Evolutionary conservation across 805 yeast genomes (phyloP).

Genomic region (Hanseniaspora valbyensis): DNA sequence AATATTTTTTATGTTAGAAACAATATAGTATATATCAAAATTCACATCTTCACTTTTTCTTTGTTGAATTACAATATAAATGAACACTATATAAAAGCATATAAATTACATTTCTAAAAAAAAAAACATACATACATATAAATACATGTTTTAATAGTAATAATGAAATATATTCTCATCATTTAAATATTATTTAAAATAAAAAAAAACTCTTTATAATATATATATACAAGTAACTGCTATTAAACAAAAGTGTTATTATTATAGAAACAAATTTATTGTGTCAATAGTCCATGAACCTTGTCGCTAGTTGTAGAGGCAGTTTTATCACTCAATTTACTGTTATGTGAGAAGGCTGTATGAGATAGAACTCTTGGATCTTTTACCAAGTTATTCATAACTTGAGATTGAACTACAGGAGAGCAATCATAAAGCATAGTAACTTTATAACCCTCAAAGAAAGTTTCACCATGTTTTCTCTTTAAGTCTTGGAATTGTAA

Average conservation of each 20-base stretch:
- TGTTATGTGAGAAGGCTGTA: neutral
- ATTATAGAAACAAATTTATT: neutral
- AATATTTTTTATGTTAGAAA: too few relatives aligned
- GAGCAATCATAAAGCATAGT: slow-evolving; percentile 78
- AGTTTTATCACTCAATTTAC: neutral
- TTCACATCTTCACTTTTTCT: too few relatives aligned
- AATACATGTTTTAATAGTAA: too few relatives aligned
- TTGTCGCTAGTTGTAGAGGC: slow-evolving; percentile 1
- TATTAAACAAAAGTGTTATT: neutral
- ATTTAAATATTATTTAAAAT: too few relatives aligned
- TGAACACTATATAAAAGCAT: too few relatives aligned
- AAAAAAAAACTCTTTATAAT: too few relatives aligned
- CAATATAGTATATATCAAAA: too few relatives aligned
- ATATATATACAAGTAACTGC: neutral
- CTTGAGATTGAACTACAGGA: slow-evolving; percentile 75
- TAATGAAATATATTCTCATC: too few relatives aligned
- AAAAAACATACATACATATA: too few relatives aligned
- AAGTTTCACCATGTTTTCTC: slow-evolving; percentile 76
- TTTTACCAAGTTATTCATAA: slow-evolving; percentile 62
- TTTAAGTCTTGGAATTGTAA: slow-evolving; percentile 69
- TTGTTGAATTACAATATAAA: too few relatives aligned
- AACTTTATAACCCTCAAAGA: slow-evolving; percentile 84
- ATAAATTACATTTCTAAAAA: too few relatives aligned
- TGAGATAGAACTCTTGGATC: slow-evolving; percentile 65
- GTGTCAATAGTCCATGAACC: neutral